Percentiles rank a stretch among this genome's conserved stretches.
These are phyloP conservation scores for Pestalotiopsis sp. DNA, from an alignment of 2,329 filamentous ascomycete genomes.

Conservation along the genomic window DNA sequence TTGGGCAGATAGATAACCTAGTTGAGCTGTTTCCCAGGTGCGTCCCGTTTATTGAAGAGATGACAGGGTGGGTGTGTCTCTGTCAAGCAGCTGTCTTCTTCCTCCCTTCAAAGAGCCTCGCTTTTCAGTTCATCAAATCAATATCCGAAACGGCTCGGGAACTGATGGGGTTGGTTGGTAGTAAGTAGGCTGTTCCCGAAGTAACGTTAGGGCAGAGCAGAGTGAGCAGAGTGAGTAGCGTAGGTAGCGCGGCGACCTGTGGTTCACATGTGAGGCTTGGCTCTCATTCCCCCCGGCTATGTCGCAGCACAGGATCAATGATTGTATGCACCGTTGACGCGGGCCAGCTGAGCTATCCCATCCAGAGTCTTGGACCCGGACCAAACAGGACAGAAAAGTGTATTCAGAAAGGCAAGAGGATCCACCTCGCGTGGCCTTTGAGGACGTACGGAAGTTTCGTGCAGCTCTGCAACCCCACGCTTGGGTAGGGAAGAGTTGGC, in stretches of 20 bases:
- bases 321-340: not conserved
- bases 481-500: conserved; percentile 11
- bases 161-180: not conserved
- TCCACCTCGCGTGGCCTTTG: conserved; percentile 9
- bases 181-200: not conserved
- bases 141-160: not conserved
- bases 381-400: not conserved
- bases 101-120: not conserved
- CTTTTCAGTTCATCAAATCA: not conserved
- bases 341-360: not conserved
- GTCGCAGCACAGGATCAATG: not conserved
- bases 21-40: not conserved
- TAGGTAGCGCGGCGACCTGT: not conserved
- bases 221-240: not conserved
- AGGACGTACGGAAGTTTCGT: conserved; percentile 14
- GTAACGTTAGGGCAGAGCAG: not conserved
- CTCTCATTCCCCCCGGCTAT: not conserved
- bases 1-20: not conserved
- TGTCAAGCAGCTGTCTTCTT: not conserved
- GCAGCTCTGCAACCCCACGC: conserved; percentile 15
- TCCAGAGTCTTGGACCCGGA: not conserved
- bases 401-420: not conserved
- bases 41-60: not conserved
- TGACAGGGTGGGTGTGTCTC: not conserved
- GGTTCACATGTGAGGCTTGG: conserved; percentile 6